Base-by-base conservation (phyloP, 2,329 filamentous ascomycete species). In the Stachybotrys echinatus region DNA sequence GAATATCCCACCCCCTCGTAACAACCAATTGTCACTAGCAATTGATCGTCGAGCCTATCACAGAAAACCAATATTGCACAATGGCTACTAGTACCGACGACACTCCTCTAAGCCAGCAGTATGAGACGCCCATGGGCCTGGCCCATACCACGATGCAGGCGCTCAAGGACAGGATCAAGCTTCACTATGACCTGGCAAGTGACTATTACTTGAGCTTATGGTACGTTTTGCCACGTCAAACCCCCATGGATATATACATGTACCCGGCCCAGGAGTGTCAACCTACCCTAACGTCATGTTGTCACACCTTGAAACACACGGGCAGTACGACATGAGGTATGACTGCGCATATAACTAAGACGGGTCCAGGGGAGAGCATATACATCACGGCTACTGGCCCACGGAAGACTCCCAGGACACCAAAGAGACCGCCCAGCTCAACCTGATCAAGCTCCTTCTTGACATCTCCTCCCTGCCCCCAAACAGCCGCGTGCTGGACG, bases 161-260 rank as follows among this genome's bases (percentile, higher is more conserved):
- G 12, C 66, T 82, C 54, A 82, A 82, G 61, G 77, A 77, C 52
- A 71, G 79, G 49, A 81, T 82, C 61, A 80, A 79, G 67, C 71
- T 74, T 52, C 81, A 84, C 59, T 84, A 84, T 55, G 79, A 83
- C 54, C 70, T 83, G 17, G 76, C 79, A 22, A 81, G 77, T 48
- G 79, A 83, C 57, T 83, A 84, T 61, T 84, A 84, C 56, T 73
- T 83, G 53, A 80, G 74, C 31, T 68, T 84, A 19, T 84, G 80
- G 80, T 82, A 71, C 17, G 56, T 56, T 7, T 17, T 34, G 27
- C 27, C 3, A 14, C 27, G 27, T 34, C 10, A 34, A 34, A 34
- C 27, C 10, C 27, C 27, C 27, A 10, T 8, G 10, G 3, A 34
- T 8, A 8, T 34, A 10, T 34, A 14, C 27, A n/a, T n/a, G n/a